Percentiles rank a stretch among this genome's conserved stretches.
phyloP scores from a whole-genome alignment of 192 early-diverging fungal species.

The Podila horticola region DNA sequence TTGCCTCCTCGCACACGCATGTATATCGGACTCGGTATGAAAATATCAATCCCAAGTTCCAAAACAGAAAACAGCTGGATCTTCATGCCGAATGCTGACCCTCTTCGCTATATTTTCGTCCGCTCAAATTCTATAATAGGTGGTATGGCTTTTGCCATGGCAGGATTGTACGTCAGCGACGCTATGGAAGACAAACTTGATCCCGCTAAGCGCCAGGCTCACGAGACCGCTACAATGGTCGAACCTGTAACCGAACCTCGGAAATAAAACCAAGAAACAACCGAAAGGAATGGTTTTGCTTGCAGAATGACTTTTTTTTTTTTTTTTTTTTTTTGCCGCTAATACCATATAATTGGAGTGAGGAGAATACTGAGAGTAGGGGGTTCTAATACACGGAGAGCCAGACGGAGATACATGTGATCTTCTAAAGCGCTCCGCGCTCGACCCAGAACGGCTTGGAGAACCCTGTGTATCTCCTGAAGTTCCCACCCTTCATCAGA shows the following conservation, averaged over 20 bases:
- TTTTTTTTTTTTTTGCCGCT: no score
- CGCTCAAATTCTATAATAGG: conserved; percentile 6
- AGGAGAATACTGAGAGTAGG: not conserved
- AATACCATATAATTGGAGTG: no score
- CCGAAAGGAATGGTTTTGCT: no score
- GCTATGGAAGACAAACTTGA: conserved; percentile 41
- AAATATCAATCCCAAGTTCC: not conserved
- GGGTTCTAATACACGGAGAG: not conserved
- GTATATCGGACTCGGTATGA: conserved; percentile 45
- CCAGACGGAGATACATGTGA: not conserved
- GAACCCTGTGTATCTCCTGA: conserved; percentile 32
- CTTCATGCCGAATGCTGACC: not conserved
- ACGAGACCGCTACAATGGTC: not conserved
- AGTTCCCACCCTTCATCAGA: conserved; percentile 25
- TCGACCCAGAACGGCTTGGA: conserved; percentile 40
- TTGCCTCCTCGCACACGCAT: conserved; percentile 48
- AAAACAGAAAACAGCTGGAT: not conserved
- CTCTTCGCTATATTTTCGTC: not conserved
- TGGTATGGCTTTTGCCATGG: conserved; percentile 45
- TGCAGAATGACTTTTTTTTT: no score
- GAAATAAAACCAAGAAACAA: not conserved
- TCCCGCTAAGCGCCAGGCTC: conserved; percentile 6
- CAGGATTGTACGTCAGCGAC: conserved; percentile 41
- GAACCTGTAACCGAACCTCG: not conserved
- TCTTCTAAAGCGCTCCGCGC: conserved; percentile 30